These are phyloP conservation scores for Conidiobolus coronatus DNA, from an alignment of 371 early-diverging fungal species.

Conservation along the genomic window DNA sequence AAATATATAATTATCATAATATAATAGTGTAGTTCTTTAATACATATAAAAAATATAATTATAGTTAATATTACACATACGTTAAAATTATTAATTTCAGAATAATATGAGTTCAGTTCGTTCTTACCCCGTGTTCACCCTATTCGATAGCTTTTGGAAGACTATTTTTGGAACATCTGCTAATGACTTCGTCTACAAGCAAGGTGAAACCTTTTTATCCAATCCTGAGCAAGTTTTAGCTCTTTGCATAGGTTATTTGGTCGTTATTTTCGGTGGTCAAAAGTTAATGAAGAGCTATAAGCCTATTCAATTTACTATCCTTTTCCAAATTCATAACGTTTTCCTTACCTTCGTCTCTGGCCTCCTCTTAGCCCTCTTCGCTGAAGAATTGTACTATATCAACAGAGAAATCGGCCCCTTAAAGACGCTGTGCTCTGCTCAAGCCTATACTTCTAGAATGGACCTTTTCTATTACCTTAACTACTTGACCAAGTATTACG, in stretches of 20 bases:
- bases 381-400: slow-evolving; percentile 1
- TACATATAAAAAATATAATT: too few species aligned
- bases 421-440: slow-evolving; percentile 20
- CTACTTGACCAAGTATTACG: slow-evolving; percentile 45
- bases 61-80: too few species aligned
- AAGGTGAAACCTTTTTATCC: slow-evolving; percentile 39
- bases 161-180: slow-evolving; percentile 19
- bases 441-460: slow-evolving; percentile 25
- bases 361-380: slow-evolving; percentile 26
- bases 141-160: slow-evolving; percentile 18
- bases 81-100: too few species aligned
- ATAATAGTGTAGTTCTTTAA: too few species aligned
- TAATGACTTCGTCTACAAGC: slow-evolving; percentile 24
- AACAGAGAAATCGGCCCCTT: neutral
- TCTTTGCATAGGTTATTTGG: slow-evolving; percentile 27
- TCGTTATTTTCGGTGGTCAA: slow-evolving; percentile 51
- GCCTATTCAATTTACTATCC: slow-evolving; percentile 30
- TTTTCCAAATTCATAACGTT: slow-evolving; percentile 52
- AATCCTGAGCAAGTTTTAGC: slow-evolving; percentile 29
- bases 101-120: too few species aligned
- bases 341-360: slow-evolving; percentile 37
- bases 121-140: too few species aligned
- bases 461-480: slow-evolving; percentile 40
- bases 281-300: slow-evolving; percentile 30
- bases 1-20: too few species aligned